A percentile compares a stretch with the other conserved stretches of the same genome.
Conservation (phyloP, 208 protist genomes). For the Leishmania lainsoni region DNA sequence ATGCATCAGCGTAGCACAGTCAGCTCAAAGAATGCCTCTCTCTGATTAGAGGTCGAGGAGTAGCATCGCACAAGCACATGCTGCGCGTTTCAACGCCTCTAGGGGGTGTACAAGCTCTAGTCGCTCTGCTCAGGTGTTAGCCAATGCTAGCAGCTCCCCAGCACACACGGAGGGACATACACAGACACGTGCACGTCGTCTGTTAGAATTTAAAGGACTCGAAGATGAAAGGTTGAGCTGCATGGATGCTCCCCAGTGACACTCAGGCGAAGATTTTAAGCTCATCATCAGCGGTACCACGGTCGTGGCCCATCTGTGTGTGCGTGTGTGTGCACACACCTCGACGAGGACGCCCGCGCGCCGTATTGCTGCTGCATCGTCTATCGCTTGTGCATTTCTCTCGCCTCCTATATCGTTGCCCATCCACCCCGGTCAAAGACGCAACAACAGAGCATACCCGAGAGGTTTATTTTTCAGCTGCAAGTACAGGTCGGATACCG, state of each 20-base stretch:
- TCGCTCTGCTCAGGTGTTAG: background rate
- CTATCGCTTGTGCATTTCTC: background rate
- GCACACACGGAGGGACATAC: background rate
- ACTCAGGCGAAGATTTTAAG: conserved; percentile 33
- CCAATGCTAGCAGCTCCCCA: background rate
- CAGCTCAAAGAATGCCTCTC: background rate
- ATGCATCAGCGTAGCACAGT: background rate
- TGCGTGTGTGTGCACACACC: background rate
- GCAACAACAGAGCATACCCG: background rate
- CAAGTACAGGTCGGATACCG: background rate
- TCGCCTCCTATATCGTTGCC: background rate
- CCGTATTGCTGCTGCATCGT: background rate
- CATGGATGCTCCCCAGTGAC: conserved; percentile 28
- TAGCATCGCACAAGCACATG: background rate
- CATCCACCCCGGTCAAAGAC: background rate
- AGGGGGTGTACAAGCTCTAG: background rate
- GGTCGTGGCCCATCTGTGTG: background rate
- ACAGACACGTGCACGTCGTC: background rate
- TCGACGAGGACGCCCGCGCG: background rate
- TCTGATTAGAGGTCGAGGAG: background rate
- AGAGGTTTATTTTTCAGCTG: background rate
- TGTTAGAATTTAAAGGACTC: conserved; percentile 59
- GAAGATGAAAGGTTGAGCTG: conserved; percentile 16
- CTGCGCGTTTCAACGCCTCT: background rate
- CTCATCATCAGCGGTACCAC: conserved; percentile 23